Base-by-base conservation (phyloP, 2,329 filamentous ascomycete species). In the Cladosporium sp. region DNA sequence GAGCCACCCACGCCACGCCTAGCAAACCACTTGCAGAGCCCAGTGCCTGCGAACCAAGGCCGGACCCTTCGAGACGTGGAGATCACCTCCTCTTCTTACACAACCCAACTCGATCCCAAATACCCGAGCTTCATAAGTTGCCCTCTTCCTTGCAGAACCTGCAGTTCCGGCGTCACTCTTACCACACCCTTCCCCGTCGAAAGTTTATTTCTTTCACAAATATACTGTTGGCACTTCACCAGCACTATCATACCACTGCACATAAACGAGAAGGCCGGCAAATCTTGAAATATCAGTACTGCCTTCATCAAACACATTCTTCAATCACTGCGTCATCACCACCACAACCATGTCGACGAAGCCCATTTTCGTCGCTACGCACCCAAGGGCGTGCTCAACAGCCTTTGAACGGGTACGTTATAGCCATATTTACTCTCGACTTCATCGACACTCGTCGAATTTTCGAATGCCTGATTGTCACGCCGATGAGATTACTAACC, bases 361-460 rank as follows among this genome's bases (percentile, higher is more conserved):
- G 76, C 90, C 91, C 46, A 91, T 98, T 78, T 98, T 98, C 78
- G 89, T 95, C 74, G 92, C 90, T 65, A 98, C 95, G 73, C 94
- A 98, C 80, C 95, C 95, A 39, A 86, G 95, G 79, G 92, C 94
- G 70, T 97, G 93, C 83, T 97, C 93, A 65, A 98, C 95, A 58
- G 95, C 95, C 32, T 99, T 98, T 81, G 95, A 99, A 83, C 86
- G 94, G 79, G 94, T 96, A 84, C 61, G 21, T 56, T 16, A 39
- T 43, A 34, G 46, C 49, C 60, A 36, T 30, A 30, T 1, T 32
- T 25, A 4, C 32, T 16, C 30, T 30, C 5, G 3, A 23, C n/a
- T 25, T 3, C n/a, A 32, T 32, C 58, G n/a, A 23, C 30, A 11
- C 7, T 39, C 21, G 34, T 59, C 28, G 43, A 11, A 11, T 30